phyloP scores from a whole-genome alignment of 352 stramenopile species.

The Aphanomyces astaci region DNA sequence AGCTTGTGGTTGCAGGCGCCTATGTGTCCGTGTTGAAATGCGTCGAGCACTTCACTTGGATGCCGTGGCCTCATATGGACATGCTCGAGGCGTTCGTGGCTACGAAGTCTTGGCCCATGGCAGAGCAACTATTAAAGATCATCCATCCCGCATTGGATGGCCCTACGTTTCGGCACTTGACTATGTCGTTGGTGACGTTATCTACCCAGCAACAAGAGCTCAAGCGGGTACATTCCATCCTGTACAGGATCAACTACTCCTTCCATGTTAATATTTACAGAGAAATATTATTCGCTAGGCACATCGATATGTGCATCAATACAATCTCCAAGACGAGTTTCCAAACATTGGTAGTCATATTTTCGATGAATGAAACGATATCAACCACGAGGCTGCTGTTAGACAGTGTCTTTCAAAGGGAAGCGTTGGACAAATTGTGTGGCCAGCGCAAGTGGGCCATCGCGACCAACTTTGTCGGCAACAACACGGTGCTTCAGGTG shows the following conservation, averaged over 20 bases:
- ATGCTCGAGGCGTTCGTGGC: slow-evolving; percentile 5
- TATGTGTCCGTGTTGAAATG: slow-evolving; percentile 10
- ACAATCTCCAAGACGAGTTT: slow-evolving; percentile 12
- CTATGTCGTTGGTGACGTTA: background rate
- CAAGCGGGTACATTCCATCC: slow-evolving; percentile 5
- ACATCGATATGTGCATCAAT: slow-evolving; percentile 13
- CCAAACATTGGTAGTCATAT: slow-evolving; percentile 5
- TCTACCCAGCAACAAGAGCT: slow-evolving; percentile 8
- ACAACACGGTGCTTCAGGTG: slow-evolving; percentile 3
- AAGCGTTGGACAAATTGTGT: slow-evolving; percentile 20
- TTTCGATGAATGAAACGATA: too few species aligned
- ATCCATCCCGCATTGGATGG: background rate
- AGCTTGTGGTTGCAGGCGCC: background rate
- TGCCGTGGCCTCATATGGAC: background rate
- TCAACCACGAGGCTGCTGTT: too few species aligned
- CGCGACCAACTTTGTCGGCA: slow-evolving; percentile 17
- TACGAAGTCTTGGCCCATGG: slow-evolving; percentile 18
- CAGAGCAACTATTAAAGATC: slow-evolving; percentile 18
- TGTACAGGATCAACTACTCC: background rate
- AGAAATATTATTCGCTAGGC: slow-evolving; percentile 9
- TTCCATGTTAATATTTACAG: background rate
- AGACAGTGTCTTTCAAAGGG: slow-evolving; percentile 15
- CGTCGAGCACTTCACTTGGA: slow-evolving; percentile 5
- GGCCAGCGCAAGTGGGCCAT: slow-evolving; percentile 19
- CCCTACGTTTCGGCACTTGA: background rate